Base-by-base conservation (phyloP, 1,284 basidiomycete species). In the Heimioporus retisporus region DNA sequence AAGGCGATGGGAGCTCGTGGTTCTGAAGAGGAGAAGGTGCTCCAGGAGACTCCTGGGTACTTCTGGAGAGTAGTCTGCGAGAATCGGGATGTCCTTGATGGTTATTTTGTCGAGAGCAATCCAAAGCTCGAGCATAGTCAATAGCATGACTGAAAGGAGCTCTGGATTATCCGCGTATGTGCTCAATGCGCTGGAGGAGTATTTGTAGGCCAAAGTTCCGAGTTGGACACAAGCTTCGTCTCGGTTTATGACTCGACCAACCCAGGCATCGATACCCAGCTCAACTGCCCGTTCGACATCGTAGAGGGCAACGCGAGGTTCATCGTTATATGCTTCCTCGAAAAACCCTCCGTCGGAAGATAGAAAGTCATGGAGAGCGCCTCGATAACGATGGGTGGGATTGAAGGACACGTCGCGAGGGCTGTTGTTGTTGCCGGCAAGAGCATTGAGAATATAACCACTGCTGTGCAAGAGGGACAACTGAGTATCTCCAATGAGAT, bases 401-500 rank as follows among this genome's bases (percentile, higher is more conserved):
- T 40, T 40, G 35, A 40, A 40, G 35, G 35, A 40, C 35, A 40
- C 35, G 11, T 40, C 35, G 35, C 35, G 35, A 40, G 35, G 35
- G 35, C 35, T 40, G 35, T 13, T 40, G 35, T 13, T 13, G 35
- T 40, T 40, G 35, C 13, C 11, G 8, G 35, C 35, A 40, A 40
- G 35, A 40, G 35, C 35, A 11, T 40, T 40, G 11, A 10, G 35
- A 40, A 40, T 40, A 40, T 40, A 40, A 40, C 35, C 35, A 11
- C 35, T 13, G 35, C 35, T 40, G 13, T n/a, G 16, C 46, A 10
- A 48, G 46, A 48, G 21, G 8, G 46, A 48, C 46, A 48, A 18
- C 5, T 48, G 16, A 21, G 19, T 21, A 48, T 48, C 46, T n/a
- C 6, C n/a, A 13, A 14, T n/a, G 13, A 51, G 21, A 55, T 80